Conservation (phyloP, 257 asterid genomes). For the Solanum verrucosum region DNA sequence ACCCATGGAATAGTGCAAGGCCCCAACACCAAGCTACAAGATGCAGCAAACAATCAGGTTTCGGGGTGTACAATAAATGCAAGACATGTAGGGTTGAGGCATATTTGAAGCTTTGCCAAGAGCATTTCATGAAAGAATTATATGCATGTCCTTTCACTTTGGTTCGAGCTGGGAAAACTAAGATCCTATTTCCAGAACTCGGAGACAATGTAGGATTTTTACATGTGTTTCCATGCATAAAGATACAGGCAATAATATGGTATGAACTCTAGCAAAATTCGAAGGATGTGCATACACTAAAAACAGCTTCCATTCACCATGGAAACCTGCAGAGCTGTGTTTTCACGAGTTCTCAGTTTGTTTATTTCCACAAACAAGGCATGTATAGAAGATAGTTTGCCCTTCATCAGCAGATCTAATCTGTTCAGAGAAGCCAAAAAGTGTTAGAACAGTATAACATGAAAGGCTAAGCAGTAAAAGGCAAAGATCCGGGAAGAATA, state of each 20-base stretch:
- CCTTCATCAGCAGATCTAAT: slow-evolving; percentile 98
- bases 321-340: not conserved
- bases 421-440: slow-evolving; percentile 20
- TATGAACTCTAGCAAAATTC: not conserved
- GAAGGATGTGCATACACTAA: not conserved
- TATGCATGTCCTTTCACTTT: not conserved
- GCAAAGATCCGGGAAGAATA: not conserved
- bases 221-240: not conserved
- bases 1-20: not conserved
- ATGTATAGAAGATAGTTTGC: slow-evolving; percentile 81
- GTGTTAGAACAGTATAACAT: not conserved
- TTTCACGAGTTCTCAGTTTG: slow-evolving; percentile 73
- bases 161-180: not conserved
- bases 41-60: not conserved
- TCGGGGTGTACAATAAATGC: not conserved
- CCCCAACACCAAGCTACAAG: not conserved
- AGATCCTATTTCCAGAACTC: not conserved
- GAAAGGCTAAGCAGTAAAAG: not conserved
- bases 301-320: not conserved
- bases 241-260: not conserved
- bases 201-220: not conserved
- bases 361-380: slow-evolving; percentile 66
- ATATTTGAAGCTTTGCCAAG: not conserved
- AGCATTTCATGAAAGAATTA: not conserved
- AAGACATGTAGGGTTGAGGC: not conserved